Percentiles rank a stretch among this genome's conserved stretches.
Evolutionary conservation across 805 yeast species (phyloP).

Genomic region (Huiozyma naganishii): DNA sequence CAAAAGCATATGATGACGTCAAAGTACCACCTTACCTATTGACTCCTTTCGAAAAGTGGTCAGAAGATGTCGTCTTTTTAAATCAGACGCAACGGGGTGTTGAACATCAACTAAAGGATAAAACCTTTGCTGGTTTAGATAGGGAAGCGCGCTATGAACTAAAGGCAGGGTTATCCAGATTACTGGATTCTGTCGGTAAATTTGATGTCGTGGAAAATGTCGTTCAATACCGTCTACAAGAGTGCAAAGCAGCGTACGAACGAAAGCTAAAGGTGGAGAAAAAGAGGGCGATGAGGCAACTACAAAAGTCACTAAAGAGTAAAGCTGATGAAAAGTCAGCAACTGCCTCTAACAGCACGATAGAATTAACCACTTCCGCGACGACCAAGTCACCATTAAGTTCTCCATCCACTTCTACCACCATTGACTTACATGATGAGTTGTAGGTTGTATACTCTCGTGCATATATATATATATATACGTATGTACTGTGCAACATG

Average conservation of each 20-base stretch:
- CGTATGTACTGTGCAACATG: background rate
- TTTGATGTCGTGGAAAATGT: slow-evolving; percentile 11
- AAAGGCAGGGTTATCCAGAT: slow-evolving; percentile 19
- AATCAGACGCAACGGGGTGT: slow-evolving; percentile 9
- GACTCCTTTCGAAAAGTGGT: slow-evolving; percentile 6
- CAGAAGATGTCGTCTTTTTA: slow-evolving; percentile 7
- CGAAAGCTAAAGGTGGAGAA: slow-evolving; percentile 17
- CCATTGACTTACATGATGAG: slow-evolving; percentile 11
- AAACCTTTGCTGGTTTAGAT: slow-evolving; percentile 8
- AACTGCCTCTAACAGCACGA: background rate
- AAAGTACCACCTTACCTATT: slow-evolving; percentile 21
- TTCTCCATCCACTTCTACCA: background rate
- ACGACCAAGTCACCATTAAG: too few relatives aligned
- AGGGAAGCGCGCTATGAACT: slow-evolving; percentile 27
- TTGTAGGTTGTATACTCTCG: slow-evolving; percentile 4
- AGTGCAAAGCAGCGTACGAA: slow-evolving; percentile 17
- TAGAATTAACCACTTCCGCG: background rate
- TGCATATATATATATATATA: background rate
- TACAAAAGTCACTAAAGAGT: slow-evolving; percentile 1
- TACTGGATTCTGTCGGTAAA: slow-evolving; percentile 10
- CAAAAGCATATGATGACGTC: slow-evolving; percentile 39
- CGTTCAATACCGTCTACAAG: slow-evolving; percentile 25
- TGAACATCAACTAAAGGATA: slow-evolving; percentile 19
- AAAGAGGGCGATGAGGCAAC: slow-evolving; percentile 17
- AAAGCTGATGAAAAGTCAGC: background rate